Percentiles rank a stretch among this genome's conserved stretches.
phyloP scores from a whole-genome alignment of 805 yeast species.

The Ogataea pilisensis region DNA sequence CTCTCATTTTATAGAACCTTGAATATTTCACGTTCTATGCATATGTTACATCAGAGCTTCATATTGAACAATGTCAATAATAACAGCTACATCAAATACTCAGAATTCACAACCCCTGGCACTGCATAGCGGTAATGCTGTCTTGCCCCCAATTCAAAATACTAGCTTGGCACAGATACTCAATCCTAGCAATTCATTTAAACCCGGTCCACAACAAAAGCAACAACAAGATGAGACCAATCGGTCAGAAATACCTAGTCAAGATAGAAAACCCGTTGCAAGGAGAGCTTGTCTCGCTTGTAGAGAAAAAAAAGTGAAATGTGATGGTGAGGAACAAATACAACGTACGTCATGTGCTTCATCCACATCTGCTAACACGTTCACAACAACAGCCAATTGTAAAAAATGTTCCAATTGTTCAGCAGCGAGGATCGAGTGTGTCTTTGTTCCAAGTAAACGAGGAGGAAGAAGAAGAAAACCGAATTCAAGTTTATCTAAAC shows the following conservation, averaged over 20 bases:
- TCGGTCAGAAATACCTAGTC: neutral
- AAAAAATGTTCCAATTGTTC: slow-evolving; percentile 48
- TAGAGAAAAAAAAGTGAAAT: slow-evolving; percentile 60
- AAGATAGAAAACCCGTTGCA: slow-evolving; percentile 46
- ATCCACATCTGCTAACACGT: slow-evolving; percentile 8
- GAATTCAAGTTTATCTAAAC: slow-evolving; percentile 6
- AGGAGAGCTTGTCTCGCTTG: slow-evolving; percentile 60
- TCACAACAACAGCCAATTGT: slow-evolving; percentile 19
- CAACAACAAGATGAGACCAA: neutral
- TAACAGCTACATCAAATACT: too few relatives aligned
- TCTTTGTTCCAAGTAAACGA: slow-evolving; percentile 51
- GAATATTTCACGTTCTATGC: too few relatives aligned
- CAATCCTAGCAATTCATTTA: too few relatives aligned
- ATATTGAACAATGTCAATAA: too few relatives aligned
- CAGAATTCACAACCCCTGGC: too few relatives aligned
- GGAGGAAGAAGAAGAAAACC: slow-evolving; percentile 50
- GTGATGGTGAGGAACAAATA: slow-evolving; percentile 52
- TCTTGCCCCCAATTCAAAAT: too few relatives aligned
- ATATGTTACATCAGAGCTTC: too few relatives aligned
- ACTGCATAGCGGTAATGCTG: too few relatives aligned
- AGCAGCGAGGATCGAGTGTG: slow-evolving; percentile 42
- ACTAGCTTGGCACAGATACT: too few relatives aligned
- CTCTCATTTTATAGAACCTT: too few relatives aligned
- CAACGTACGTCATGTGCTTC: too few relatives aligned
- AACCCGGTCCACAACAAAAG: too few relatives aligned